Base-by-base conservation (phyloP, 2,329 filamentous ascomycete species). In the Aspergillus novoparasiticus region DNA sequence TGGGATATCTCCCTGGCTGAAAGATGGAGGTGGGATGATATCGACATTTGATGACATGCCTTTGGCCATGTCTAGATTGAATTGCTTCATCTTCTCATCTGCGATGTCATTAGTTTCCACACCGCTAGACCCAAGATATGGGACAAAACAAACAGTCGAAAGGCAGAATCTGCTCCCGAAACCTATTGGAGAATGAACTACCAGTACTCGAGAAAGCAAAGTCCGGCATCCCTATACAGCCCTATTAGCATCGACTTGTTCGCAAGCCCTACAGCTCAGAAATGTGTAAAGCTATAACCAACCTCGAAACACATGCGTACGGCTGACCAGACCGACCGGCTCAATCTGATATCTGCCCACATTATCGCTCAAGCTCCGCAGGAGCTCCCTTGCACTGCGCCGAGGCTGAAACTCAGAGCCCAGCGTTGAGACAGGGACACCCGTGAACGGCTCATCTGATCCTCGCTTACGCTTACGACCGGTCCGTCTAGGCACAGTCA, bases 261-360 rank as follows among this genome's bases (percentile, higher is more conserved):
- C 39, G 8, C 19, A 11, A 51, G 9, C 14, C 11, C 28, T 16
- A 12, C 16, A 48, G 19, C 4, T 16, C n/a, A 23, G 28, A 5
- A 23, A 9, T 23, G 2, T n/a, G 6, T 6, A n/a, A 39, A 39
- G 10, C 5, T n/a, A 32, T 3, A n/a, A 23, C 1, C 59, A 32
- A 85, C 89, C 89, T 74, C 94, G 87, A 77, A 96, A 99, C 43
- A 94, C 87, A 82, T 98, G 93, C 1, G 90, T 95, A 69, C 92
- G 88, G 60, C 89, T 87, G 64, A 97, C 86, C 23, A 88, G 78
- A 9, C 93, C 93, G 3, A 94, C 84, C 1, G 89, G 84, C 68
- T 93, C 87, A 34, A 92, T 84, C 5, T 84, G 79, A 74, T 94
- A 94, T 10, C 78, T 84, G 10, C 83, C 85, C 0, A 83, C 80